Base-by-base conservation (phyloP, 2,329 filamentous ascomycete genomes). In the Colletotrichum gigasporum region DNA sequence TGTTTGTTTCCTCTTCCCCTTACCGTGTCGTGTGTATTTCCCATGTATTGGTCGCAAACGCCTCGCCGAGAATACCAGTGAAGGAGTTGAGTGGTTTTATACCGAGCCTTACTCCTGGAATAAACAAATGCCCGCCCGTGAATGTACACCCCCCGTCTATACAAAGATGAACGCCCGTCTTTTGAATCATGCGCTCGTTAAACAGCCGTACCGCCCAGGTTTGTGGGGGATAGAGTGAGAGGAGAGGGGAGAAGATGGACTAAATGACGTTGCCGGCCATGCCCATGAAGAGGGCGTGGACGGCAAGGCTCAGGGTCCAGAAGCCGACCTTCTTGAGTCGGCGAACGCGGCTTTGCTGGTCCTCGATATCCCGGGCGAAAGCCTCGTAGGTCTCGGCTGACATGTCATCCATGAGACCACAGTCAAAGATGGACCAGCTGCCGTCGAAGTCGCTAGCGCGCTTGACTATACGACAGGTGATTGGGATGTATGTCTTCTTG, bases 311-410 rank as follows among this genome's bases (percentile, higher is more conserved):
- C 59, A 98, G 84, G 3, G 94, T 97, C 96, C 96, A 99, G 72
- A 98, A 90, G 30, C 96, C 96, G 26, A 97, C 96, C 79, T 98
- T 97, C 76, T 94, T 97, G 74, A 99, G 91, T 44, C 96, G 86
- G 52, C 95, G 86, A 70, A 93, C 91, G 54, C 94, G 89, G 69
- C 91, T 92, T 75, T 97, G 91, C 71, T 96, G 91, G 78, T 97
- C 91, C 67, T 94, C 90, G 30, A 99, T 93, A 75, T 97, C 93
- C 67, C 89, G 88, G 35, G 94, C 94, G 78, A 99, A 98, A 0
- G 96, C 96, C 71, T 95, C 89, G 75, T 99, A 99, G 54, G 94
- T 94, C 85, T 97, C 96, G 68, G 91, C 93, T 6, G 92, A 95
- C 66, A 97, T 82, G 78, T 99, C 96, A 72, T 97, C 93, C 90